Evolutionary conservation across 768 basidiomycete genomes (phyloP), one percentile per base, ranked within the genome.

Genomic region (Boletus sp.): DNA sequence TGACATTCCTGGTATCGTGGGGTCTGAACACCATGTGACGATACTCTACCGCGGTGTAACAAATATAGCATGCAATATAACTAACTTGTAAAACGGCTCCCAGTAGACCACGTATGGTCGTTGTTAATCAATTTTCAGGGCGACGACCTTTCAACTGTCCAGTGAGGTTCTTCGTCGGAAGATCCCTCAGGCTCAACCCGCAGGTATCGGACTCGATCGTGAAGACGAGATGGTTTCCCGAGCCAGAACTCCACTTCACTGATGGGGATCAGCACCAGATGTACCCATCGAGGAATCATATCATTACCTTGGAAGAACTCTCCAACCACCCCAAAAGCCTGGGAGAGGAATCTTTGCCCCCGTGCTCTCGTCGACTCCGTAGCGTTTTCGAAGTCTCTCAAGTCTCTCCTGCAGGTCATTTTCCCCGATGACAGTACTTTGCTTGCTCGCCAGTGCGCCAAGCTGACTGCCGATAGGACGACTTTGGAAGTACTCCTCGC

Each of bases 241-340:
- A 83, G 80, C 96, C 96, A 98, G 71, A 98, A 98, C 69, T 98
- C 96, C 50, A 98, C 80, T 75, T 98, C 96, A 57, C 94, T 97
- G 65, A 39, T 50, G 5, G 36, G 48, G 17, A 44, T 71, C 46
- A 67, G 60, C 36, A 20, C 9, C 8, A 14, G 24, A 40, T 28
- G 40, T 39, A 4, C n/a, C 29, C 12, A 28, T 30, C 32, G 30
- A 37, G 4, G 42, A 24, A 17, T 29, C 7, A 10, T 18, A 37
- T 39, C 18, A n/a, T 42, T 64, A 96, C 93, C 80, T 81, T 29
- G 96, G 96, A n/a, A 98, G 79, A 35, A 98, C 80, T 63, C 96
- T 80, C 90, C 93, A 97, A 5, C 96, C 96, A 58, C 96, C 96
- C 96, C 96, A 98, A 71, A 92, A 92, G 8, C 91, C 86, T 4